Conservation (phyloP, 176 grass and related monocot genomes). For the Ensete ventricosum region DNA sequence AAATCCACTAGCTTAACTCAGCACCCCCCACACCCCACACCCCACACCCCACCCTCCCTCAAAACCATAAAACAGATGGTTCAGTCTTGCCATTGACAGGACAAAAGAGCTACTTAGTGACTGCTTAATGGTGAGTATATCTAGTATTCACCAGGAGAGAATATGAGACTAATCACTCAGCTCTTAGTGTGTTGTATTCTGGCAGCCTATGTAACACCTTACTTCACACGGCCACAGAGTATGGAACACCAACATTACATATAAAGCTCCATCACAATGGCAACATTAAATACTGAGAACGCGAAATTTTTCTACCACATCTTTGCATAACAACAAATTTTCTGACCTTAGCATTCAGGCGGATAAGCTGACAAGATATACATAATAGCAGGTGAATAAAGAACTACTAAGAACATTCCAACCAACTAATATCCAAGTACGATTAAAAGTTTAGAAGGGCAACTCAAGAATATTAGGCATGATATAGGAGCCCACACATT, state of each 20-base stretch:
- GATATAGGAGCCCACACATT: neutral
- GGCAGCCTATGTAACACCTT: neutral
- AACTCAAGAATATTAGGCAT: neutral
- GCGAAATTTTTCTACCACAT: neutral
- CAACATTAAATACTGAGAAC: neutral
- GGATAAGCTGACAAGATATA: neutral
- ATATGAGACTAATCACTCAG: neutral
- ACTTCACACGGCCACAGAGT: neutral
- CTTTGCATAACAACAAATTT: neutral
- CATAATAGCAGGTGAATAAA: neutral
- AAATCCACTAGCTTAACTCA: neutral
- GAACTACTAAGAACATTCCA: neutral
- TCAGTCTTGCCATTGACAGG: neutral
- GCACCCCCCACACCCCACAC: neutral
- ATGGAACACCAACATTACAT: neutral
- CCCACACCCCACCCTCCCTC: neutral
- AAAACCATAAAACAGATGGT: neutral
- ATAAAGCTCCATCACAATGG: neutral
- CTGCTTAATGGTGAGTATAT: neutral
- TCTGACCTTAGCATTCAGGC: neutral
- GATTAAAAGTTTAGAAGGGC: neutral
- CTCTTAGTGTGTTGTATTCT: neutral
- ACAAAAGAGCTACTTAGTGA: neutral
- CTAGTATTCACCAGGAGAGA: neutral
- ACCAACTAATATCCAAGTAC: neutral